These are phyloP conservation scores for Aphanoascus verrucosus DNA, from an alignment of 2,329 filamentous ascomycete species.

Conservation along the genomic window DNA sequence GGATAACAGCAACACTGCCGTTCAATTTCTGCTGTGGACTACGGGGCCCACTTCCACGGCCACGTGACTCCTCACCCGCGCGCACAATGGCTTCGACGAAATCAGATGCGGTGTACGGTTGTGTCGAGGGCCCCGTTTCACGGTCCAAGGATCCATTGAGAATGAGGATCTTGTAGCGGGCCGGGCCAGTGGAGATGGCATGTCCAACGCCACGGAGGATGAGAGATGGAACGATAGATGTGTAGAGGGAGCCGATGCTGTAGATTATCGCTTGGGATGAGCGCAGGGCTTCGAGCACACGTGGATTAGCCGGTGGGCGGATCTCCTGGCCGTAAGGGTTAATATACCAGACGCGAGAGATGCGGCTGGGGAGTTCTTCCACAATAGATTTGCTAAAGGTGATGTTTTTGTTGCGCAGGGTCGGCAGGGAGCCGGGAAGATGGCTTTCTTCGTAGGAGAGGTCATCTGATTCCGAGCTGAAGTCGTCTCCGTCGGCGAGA, in stretches of 20 bases:
- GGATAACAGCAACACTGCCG: not conserved
- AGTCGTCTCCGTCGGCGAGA: conserved; percentile 23
- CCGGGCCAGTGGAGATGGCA: conserved; percentile 44
- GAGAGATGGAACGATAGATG: conserved; percentile 72
- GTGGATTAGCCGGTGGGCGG: conserved; percentile 68
- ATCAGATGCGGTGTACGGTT: conserved; percentile 62
- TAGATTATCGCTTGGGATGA: conserved; percentile 64
- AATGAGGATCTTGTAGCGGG: conserved; percentile 65
- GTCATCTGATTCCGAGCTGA: conserved; percentile 25
- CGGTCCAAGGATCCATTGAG: conserved; percentile 76
- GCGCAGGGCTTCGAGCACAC: conserved; percentile 59
- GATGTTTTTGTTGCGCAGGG: conserved; percentile 69
- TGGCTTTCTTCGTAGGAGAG: conserved; percentile 36
- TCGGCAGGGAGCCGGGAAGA: conserved; percentile 58
- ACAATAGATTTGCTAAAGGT: conserved; percentile 69
- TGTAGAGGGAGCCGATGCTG: conserved; percentile 89
- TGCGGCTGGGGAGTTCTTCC: conserved; percentile 66
- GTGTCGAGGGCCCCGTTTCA: conserved; percentile 62
- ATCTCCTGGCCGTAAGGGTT: conserved; percentile 98
- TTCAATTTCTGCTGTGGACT: conserved; percentile 4
- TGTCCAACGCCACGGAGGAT: conserved; percentile 66
- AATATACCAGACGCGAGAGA: conserved; percentile 87
- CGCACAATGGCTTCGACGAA: conserved; percentile 71
- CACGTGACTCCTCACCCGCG: conserved; percentile 60
- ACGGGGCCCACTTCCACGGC: conserved; percentile 24